Base-by-base conservation (phyloP, 192 early-diverging fungal species). In the Lunasporangiospora selenospora region DNA sequence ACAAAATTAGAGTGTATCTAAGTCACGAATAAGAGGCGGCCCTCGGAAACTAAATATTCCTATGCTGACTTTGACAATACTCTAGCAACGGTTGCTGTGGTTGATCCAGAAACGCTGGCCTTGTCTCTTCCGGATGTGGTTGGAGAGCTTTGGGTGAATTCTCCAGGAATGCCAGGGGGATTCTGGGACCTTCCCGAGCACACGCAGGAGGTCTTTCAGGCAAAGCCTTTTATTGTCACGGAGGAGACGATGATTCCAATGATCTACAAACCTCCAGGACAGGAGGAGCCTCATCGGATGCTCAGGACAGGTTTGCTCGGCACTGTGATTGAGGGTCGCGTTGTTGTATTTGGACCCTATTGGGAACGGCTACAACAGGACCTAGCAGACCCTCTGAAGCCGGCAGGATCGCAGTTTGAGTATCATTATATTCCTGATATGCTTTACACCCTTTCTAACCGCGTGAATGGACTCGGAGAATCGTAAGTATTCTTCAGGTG, bases 141-240 rank as follows among this genome's bases (percentile, higher is more conserved):
- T 38, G 92, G 92, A 32, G 92, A 93, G 75, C 80, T 93, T 13
- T 92, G 91, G 90, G 67, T 92, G 7, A 80, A 84, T 62, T 84
- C 87, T 2, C 86, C 87, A n/a, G 79, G 77, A 26, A 62, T 92
- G 39, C 84, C 87, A 6, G 79, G 77, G 11, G 81, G 85, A 1
- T 92, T 92, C 66, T 91, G 87, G 90, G 88, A 77, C 6, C 61
- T 92, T 39, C 86, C 90, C 9, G 85, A 86, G 47, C 83, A 89
- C 26, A 88, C 81, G n/a, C 78, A 85, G 55, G 85, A 84, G 47
- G 83, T 91, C 4, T 91, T 92, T 53, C 65, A 82, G 18, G 87
- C 87, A 4, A 81, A 81, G 38, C 78, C 85, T 3, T 56, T 83
- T 42, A 57, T 87, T 15, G 56, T 82, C 18, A 59, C 71, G 1